phyloP scores from a whole-genome alignment of 371 early-diverging fungal genomes.

The Mortierella sp. region DNA sequence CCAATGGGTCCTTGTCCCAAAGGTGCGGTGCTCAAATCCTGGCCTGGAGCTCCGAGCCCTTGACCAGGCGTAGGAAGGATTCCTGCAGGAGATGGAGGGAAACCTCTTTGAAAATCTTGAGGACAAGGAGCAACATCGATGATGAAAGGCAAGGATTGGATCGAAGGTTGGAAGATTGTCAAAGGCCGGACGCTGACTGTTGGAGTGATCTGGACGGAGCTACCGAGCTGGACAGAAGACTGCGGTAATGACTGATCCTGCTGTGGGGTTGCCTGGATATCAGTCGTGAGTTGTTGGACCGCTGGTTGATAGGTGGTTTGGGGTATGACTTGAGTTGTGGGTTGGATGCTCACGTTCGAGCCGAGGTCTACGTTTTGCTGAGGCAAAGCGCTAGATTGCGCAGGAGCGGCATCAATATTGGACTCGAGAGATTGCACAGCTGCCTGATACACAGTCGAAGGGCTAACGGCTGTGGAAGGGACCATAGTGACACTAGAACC shows the following conservation, averaged over 20 bases:
- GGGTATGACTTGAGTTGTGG: conserved; percentile 34
- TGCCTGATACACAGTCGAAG: conserved; percentile 30
- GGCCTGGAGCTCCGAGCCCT: too few species aligned
- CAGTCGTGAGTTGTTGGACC: conserved; percentile 27
- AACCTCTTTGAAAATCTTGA: too few species aligned
- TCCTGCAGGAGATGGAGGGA: too few species aligned
- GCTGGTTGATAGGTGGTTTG: conserved; percentile 38
- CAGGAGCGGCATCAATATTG: conserved; percentile 21
- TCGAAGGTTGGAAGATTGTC: conserved; percentile 33
- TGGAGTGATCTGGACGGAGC: conserved; percentile 27
- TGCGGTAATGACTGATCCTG: conserved; percentile 39
- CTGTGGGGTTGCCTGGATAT: conserved; percentile 19
- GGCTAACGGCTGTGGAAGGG: conserved; percentile 24
- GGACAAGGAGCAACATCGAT: conserved; percentile 32
- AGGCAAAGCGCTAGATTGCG: conserved; percentile 11
- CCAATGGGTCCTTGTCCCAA: too few species aligned
- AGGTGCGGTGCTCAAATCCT: too few species aligned
- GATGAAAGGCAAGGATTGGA: conserved; percentile 32
- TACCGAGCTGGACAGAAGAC: conserved; percentile 32
- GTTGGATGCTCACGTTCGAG: conserved; percentile 32
- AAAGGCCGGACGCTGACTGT: conserved; percentile 20
- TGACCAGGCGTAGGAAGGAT: too few species aligned
- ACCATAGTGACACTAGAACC: conserved; percentile 22
- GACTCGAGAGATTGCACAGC: conserved; percentile 33
- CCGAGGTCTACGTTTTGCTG: conserved; percentile 32